These are phyloP conservation scores for Kuraishia capsulata DNA, from an alignment of 805 yeast genomes.

Conservation along the genomic window DNA sequence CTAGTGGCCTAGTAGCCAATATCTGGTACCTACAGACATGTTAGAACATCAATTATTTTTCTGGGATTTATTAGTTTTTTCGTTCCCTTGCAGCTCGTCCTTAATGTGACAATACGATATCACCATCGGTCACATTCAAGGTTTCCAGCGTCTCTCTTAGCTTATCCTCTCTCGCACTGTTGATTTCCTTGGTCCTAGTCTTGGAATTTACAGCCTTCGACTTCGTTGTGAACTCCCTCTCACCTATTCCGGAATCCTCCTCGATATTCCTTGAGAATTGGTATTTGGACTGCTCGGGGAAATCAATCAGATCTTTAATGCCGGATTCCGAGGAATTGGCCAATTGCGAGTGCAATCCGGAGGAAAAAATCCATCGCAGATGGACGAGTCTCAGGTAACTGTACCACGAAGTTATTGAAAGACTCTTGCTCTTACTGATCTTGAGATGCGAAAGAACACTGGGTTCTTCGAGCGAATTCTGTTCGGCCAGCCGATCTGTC, in stretches of 20 bases:
- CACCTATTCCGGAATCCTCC: constrained; percentile 10
- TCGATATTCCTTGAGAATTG: constrained; percentile 1
- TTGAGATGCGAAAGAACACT: constrained; percentile 12
- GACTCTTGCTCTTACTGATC: constrained; percentile 28
- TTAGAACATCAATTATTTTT: no score
- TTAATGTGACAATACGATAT: no score
- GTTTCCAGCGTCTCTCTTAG: constrained; percentile 10
- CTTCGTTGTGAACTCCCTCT: constrained; percentile 8
- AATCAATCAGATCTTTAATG: constrained; percentile 16
- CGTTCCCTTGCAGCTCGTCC: no score
- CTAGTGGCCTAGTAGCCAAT: no score
- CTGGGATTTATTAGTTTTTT: no score
- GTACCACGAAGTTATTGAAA: constrained; percentile 42
- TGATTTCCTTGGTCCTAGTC: constrained; percentile 15
- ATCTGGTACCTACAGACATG: no score
- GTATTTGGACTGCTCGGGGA: constrained; percentile 3
- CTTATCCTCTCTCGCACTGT: constrained; percentile 16
- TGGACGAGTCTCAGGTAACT: constrained; percentile 37
- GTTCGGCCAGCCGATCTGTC: constrained; percentile 14
- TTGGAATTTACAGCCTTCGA: constrained; percentile 9
- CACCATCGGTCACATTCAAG: neutral
- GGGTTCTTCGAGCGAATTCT: neutral
- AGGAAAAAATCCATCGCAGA: constrained; percentile 41
- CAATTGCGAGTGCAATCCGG: constrained; percentile 41
- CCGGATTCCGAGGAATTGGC: constrained; percentile 5